These are phyloP conservation scores for Sideroxylon spinosum DNA, from an alignment of 179 eudicot genomes.

Conservation along the genomic window DNA sequence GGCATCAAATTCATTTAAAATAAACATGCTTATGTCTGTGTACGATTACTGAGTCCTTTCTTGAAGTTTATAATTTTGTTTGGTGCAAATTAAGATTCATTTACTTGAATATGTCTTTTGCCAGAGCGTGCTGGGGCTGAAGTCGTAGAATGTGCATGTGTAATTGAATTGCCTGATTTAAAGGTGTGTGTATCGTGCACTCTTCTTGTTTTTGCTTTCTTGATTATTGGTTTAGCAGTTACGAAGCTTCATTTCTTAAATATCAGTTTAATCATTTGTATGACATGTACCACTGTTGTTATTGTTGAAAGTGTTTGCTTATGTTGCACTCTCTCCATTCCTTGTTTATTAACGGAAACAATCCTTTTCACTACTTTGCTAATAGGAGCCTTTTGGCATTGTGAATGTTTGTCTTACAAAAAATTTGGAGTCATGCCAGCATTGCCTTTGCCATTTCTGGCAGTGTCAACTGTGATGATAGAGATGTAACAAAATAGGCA, in stretches of 20 bases:
- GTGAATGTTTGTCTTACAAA: background rate
- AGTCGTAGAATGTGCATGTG: slow-evolving; percentile 24
- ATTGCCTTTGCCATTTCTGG: background rate
- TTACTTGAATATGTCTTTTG: background rate
- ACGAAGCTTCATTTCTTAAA: background rate
- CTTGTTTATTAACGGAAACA: background rate
- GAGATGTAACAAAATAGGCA: background rate
- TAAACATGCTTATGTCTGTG: background rate
- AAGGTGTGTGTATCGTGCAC: slow-evolving; percentile 8
- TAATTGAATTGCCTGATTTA: slow-evolving; percentile 17
- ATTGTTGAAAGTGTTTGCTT: too few species aligned
- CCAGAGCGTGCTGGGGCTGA: slow-evolving; percentile 22
- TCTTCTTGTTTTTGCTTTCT: background rate
- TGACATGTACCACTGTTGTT: background rate
- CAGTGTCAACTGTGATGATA: background rate
- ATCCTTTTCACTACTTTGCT: background rate
- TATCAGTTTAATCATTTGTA: background rate
- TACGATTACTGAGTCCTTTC: background rate
- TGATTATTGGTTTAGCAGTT: background rate
- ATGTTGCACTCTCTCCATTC: too few species aligned
- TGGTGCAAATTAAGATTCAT: background rate
- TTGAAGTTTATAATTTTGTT: background rate
- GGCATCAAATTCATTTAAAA: too few species aligned
- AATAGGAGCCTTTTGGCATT: background rate
- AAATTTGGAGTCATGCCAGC: background rate